Base-by-base conservation (phyloP, 2,329 filamentous ascomycete genomes). In the Incumbomyces delicatus region DNA sequence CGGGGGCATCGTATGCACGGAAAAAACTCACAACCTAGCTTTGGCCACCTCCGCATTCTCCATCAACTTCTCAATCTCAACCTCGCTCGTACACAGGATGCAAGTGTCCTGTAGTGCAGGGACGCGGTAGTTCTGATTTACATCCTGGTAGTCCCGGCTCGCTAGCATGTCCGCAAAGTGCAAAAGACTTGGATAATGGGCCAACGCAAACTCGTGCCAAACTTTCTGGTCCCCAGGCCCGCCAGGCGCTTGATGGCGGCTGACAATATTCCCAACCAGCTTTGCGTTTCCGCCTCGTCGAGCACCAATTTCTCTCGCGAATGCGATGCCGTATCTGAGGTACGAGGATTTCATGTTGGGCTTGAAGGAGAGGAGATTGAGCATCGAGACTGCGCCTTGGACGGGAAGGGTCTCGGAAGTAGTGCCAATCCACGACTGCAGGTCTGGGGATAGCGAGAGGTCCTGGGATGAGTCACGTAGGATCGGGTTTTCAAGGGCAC, bases 121-220 rank as follows among this genome's bases (percentile, higher is more conserved):
- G 46, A 80, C 61, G 22, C 77, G 63, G 56, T 70, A 64, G 57
- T 63, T 70, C 43, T 70, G 63, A 61, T 81, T 81, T 5, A 77
- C 75, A 33, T 62, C 67, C 63, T 80, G 76, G 59, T 80, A 80
- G 55, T 79, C 76, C 54, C 70, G 66, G 36, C 72, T 71, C 1
- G 66, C 69, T 36, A 78, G 57, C 77, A 80, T 81, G 57, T 79
- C 76, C 36, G 73, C 73, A 57, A 82, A 82, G 60, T 82, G 77
- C 50, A 61, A 52, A 31, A 81, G 73, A 42, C 71, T 78, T 2
- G 79, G 78, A 61, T 82, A 82, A 63, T 81, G 78, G 46, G 78
- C 79, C 36, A 82, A 66, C 0, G 78, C 78, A 50, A 83, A 70
- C 61, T 83, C 78, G 58, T 82, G 75, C 78, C 79, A 83, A 44